Conservation (phyloP, 208 protist species). For the Leishmania tropica region DNA sequence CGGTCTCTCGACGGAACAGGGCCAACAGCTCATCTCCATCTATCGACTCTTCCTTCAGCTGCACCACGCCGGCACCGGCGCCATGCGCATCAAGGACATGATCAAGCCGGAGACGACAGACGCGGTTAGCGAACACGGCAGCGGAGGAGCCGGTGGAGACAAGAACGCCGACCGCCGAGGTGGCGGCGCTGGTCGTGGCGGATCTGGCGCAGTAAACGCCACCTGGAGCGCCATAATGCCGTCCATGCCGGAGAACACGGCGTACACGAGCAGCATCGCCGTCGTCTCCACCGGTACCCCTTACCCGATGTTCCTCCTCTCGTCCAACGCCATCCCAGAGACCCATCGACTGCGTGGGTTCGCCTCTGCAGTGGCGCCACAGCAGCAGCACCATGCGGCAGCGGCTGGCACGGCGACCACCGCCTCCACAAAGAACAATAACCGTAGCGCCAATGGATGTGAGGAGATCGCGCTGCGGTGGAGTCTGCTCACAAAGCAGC, state of each 20-base stretch:
- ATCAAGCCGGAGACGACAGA: constrained; percentile 15
- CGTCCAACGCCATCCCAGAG: constrained; percentile 26
- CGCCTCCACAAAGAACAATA: constrained; percentile 25
- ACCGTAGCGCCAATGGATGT: constrained; percentile 32
- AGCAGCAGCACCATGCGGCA: background rate
- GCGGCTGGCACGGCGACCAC: background rate
- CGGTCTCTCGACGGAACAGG: constrained; percentile 26
- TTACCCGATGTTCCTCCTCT: constrained; percentile 31
- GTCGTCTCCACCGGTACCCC: constrained; percentile 22
- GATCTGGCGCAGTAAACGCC: background rate
- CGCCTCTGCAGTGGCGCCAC: background rate
- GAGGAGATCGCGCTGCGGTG: constrained; percentile 33
- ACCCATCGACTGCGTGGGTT: constrained; percentile 35
- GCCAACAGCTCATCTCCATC: constrained; percentile 56
- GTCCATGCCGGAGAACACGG: constrained; percentile 7
- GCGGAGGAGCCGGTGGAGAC: background rate
- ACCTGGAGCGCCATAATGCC: constrained; percentile 14
- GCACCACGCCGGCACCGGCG: constrained; percentile 34
- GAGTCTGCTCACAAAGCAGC: constrained; percentile 25
- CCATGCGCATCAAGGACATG: constrained; percentile 28
- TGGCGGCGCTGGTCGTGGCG: constrained; percentile 1
- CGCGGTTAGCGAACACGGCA: background rate
- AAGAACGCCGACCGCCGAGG: background rate
- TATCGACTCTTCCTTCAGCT: constrained; percentile 73
- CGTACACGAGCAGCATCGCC: constrained; percentile 25